Evolutionary conservation across 805 yeast species (phyloP), one percentile per base, ranked within the genome.

Genomic region (Nakazawaea peltata): DNA sequence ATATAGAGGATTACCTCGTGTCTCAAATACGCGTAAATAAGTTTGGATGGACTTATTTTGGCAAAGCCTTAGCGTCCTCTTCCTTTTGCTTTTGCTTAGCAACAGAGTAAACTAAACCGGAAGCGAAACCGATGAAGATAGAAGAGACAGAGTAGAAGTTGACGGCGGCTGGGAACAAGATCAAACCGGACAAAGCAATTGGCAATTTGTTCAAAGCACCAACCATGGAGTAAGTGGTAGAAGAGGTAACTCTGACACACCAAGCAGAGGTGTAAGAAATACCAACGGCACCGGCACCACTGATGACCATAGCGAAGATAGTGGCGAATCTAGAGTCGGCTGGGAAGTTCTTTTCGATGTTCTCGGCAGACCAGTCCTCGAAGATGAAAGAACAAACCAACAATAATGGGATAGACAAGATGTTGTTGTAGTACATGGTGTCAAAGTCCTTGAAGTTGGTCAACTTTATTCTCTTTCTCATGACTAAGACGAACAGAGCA

Each of bases 211-310:
- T 92, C 61, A 92, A 75, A 37, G 98, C 98, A 61, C 98, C 98
- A 41, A 92, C 97, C 98, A 92, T 92, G 36, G 96, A 86, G 69
- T 92, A 92, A 37, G 98, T 92, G 37, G 98, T 92, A 19, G 97
- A 88, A 16, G 97, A 86, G 29, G 98, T 92, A 45, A 92, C 97
- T 68, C 98, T 85, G 46, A 92, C 95, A 75, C 98, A 92, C 98
- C 98, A 92, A 43, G 97, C 98, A 10, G 97, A 87, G 63, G 96
- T 86, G 75, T 92, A 92, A 30, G 97, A 90, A 58, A 92, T 92
- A 67, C 95, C 97, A 36, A 92, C 95, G 22, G 97, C 81, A 30
- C 94, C 81, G 48, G 84, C 74, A 61, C 98, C 98, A 25, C 96
- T 85, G 55, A 90, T 73, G 44, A 92, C 52, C 95, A 92, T 88